phyloP scores from a whole-genome alignment of 768 basidiomycete genomes.

The Dendrothele bispora region DNA sequence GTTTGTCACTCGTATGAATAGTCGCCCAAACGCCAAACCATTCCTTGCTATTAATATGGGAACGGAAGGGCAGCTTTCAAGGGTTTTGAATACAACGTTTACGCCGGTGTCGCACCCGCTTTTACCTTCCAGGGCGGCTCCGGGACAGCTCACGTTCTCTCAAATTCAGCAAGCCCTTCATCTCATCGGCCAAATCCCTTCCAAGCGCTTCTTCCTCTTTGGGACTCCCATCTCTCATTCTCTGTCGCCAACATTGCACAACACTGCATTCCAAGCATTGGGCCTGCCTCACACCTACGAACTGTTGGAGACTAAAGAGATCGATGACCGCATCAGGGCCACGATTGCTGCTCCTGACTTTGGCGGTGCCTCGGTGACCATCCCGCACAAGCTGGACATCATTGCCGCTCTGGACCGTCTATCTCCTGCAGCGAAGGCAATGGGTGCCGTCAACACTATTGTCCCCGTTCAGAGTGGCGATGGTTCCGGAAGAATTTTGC shows the following conservation, averaged over 20 bases:
- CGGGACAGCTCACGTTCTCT: slow-evolving; percentile 88
- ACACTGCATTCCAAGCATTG: slow-evolving; percentile 77
- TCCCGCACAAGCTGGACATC: slow-evolving; percentile 91
- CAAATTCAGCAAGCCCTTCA: slow-evolving; percentile 83
- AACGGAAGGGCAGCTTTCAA: slow-evolving; percentile 81
- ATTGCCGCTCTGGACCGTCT: slow-evolving; percentile 80
- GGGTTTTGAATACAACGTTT: slow-evolving; percentile 82
- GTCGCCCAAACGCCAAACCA: slow-evolving; percentile 61
- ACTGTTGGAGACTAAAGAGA: slow-evolving; percentile 68
- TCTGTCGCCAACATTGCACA: slow-evolving; percentile 92
- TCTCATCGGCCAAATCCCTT: slow-evolving; percentile 76
- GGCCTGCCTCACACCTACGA: slow-evolving; percentile 84
- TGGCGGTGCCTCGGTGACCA: slow-evolving; percentile 96
- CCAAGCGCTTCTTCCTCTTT: slow-evolving; percentile 80
- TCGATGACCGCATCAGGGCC: slow-evolving; percentile 65
- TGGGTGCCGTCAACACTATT: slow-evolving; percentile 96
- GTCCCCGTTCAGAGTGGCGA: slow-evolving; percentile 48
- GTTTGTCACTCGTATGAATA: slow-evolving; percentile 57
- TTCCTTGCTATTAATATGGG: slow-evolving; percentile 97
- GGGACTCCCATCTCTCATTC: slow-evolving; percentile 88
- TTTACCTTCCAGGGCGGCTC: slow-evolving; percentile 85
- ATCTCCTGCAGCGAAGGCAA: slow-evolving; percentile 76
- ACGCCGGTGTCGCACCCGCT: slow-evolving; percentile 90
- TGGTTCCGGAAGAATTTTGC: slow-evolving; percentile 49
- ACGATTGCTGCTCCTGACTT: slow-evolving; percentile 69